Evolutionary conservation across 75 land plant species (phyloP).

Genomic region (Selaginella tamariscina): DNA sequence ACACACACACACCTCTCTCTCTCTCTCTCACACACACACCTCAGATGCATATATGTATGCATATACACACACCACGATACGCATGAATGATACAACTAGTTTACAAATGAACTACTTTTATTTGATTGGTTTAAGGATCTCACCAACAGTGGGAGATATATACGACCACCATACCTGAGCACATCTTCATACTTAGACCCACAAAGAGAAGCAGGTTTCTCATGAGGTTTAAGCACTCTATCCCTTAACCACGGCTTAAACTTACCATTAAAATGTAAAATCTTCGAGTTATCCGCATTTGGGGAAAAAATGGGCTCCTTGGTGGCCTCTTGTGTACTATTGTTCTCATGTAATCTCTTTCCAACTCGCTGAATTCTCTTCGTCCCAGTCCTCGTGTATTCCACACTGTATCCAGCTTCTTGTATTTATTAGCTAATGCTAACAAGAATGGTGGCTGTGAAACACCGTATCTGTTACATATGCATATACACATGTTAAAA

Average conservation of each 20-base stretch:
- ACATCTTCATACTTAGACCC: conserved; percentile 15
- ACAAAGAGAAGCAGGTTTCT: conserved; percentile 16
- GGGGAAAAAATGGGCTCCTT: conserved; percentile 21
- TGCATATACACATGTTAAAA: too few species aligned
- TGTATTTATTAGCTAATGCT: conserved; percentile 32
- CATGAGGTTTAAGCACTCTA: background rate
- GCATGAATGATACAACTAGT: too few species aligned
- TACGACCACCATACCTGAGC: conserved; percentile 30
- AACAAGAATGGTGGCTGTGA: conserved; percentile 29
- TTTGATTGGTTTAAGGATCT: conserved; percentile 18
- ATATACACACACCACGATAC: too few species aligned
- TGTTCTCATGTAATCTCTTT: conserved; percentile 17
- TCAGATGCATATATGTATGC: too few species aligned
- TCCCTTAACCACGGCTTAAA: conserved; percentile 29
- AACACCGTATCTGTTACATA: conserved; percentile 20
- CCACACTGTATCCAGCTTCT: conserved; percentile 36
- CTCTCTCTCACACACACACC: too few species aligned
- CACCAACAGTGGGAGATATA: conserved; percentile 24
- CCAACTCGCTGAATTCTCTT: conserved; percentile 16
- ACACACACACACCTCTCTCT: too few species aligned
- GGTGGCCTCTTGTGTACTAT: conserved; percentile 13
- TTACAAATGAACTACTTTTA: too few species aligned
- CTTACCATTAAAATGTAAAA: conserved; percentile 40
- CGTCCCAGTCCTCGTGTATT: conserved; percentile 24
- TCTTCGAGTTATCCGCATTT: conserved; percentile 24